Conservation (phyloP, 108 stramenopile genomes). For the Ochromonas danica region DNA sequence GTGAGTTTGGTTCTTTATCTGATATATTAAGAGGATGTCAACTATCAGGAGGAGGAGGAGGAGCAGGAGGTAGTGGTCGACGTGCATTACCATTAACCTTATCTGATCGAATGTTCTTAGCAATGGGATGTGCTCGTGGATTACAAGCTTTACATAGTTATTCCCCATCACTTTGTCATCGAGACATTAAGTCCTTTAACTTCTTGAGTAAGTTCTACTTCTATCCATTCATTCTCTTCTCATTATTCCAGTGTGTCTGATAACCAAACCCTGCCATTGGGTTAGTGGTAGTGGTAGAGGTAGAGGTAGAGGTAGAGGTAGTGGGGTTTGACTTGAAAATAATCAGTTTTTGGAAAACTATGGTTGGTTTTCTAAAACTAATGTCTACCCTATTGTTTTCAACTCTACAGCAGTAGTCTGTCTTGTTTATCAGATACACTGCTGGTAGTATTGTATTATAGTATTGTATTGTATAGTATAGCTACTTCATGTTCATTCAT, state of each 20-base stretch:
- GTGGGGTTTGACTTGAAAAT: not conserved
- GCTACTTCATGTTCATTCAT: too few species aligned
- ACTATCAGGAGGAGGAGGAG: too few species aligned
- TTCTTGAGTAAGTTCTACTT: conserved; percentile 1
- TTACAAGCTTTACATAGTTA: conserved; percentile 23
- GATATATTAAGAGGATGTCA: conserved; percentile 9
- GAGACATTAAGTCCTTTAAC: conserved; percentile 31
- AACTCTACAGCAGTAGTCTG: too few species aligned
- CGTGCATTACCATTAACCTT: not conserved
- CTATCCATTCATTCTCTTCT: not conserved
- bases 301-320: not conserved
- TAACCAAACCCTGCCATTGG: not conserved
- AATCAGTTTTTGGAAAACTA: not conserved
- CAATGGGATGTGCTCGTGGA: conserved; percentile 24
- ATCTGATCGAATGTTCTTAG: conserved; percentile 34
- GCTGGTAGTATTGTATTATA: too few species aligned
- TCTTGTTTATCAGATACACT: too few species aligned
- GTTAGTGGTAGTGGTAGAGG: not conserved
- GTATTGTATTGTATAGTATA: too few species aligned
- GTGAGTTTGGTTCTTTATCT: conserved; percentile 24
- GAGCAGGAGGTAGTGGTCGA: not conserved
- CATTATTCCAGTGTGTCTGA: not conserved
- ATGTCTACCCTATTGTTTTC: too few species aligned
- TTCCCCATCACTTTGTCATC: not conserved
- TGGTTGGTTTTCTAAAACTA: not conserved